Conservation (phyloP, 176 grass and related monocot species). For the Chloris gayana region DNA sequence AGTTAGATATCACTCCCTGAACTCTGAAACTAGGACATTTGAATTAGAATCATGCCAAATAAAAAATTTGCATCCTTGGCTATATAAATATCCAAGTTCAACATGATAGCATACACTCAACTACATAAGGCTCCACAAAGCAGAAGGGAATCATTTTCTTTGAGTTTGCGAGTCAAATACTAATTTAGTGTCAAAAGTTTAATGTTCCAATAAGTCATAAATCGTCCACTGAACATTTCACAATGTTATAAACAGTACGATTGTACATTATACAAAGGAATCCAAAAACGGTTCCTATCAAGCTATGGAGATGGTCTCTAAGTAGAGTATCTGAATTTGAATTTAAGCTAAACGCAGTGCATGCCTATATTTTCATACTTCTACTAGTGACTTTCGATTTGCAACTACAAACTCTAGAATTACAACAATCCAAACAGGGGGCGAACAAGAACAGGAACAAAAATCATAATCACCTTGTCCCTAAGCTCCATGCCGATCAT, state of each 20-base stretch:
- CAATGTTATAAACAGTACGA: background rate
- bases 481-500: conserved; percentile 98
- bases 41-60: background rate
- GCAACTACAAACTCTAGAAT: background rate
- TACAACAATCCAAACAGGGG: background rate
- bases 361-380: background rate
- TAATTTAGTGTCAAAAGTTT: background rate
- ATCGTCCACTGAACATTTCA: background rate
- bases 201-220: background rate
- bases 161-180: background rate
- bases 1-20: background rate
- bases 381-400: background rate
- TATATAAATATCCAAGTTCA: background rate
- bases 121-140: background rate
- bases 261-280: background rate
- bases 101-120: background rate
- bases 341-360: background rate
- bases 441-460: background rate
- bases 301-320: background rate
- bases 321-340: background rate
- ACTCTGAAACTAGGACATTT: conserved; percentile 1
- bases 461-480: conserved; percentile 63
- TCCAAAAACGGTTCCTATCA: background rate
- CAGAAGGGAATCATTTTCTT: background rate
- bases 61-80: background rate